Evolutionary conservation across 495 filamentous ascomycete species (phyloP).

Genomic region (Penicillium lividum): DNA sequence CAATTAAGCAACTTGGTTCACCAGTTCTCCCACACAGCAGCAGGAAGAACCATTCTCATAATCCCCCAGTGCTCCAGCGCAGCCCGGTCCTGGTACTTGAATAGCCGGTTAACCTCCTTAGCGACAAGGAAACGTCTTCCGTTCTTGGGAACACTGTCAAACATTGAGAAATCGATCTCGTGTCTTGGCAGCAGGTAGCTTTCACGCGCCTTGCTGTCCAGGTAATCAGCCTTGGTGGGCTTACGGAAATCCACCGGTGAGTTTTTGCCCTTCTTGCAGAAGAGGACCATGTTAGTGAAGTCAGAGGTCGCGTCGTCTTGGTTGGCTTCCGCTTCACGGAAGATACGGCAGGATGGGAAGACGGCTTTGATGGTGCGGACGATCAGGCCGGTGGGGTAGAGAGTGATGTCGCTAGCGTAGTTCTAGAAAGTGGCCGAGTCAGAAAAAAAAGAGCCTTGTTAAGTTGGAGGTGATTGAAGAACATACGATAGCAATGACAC

Average conservation of each 20-base stretch:
- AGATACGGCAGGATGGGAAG: slow-evolving; percentile 81
- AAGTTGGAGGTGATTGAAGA: background rate
- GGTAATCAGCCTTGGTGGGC: slow-evolving; percentile 64
- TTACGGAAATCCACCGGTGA: slow-evolving; percentile 64
- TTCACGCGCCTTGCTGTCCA: slow-evolving; percentile 68
- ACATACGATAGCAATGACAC: slow-evolving; percentile 87
- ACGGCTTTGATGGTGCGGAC: slow-evolving; percentile 70
- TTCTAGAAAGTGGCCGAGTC: slow-evolving; percentile 57
- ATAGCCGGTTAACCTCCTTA: slow-evolving; percentile 56
- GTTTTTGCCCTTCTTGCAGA: slow-evolving; percentile 49
- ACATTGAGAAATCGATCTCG: slow-evolving; percentile 63
- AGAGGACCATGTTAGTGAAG: slow-evolving; percentile 88
- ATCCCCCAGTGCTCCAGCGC: slow-evolving; percentile 87
- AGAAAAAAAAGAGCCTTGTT: background rate
- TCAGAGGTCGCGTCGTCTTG: slow-evolving; percentile 51
- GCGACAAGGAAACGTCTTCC: slow-evolving; percentile 28
- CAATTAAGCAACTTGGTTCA: slow-evolving; percentile 36
- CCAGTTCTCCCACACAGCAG: slow-evolving; percentile 84
- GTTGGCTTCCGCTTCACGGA: slow-evolving; percentile 68
- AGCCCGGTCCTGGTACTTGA: slow-evolving; percentile 68
- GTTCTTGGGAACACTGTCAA: slow-evolving; percentile 36
- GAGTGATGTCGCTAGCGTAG: slow-evolving; percentile 88
- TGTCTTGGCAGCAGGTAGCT: slow-evolving; percentile 70
- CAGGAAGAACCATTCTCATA: slow-evolving; percentile 83
- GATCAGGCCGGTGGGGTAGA: slow-evolving; percentile 68